Base-by-base conservation (phyloP, 1,284 basidiomycete genomes). In the Malassezia globosa region DNA sequence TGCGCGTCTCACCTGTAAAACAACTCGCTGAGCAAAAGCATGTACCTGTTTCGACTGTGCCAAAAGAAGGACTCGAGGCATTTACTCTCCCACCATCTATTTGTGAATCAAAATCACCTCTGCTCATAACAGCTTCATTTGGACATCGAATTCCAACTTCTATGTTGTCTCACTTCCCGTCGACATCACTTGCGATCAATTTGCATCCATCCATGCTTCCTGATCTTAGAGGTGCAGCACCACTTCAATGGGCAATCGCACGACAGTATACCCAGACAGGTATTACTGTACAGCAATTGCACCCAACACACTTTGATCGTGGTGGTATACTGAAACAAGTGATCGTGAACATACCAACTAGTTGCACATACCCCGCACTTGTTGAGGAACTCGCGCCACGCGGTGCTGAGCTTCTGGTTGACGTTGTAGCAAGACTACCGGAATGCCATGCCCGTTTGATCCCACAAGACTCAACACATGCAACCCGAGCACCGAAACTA, bases 131-230 rank as follows among this genome's bases (percentile, higher is more conserved):
- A 0, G 88, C 87, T 7, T 94, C 89, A 0, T 95, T 95, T 62
- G 90, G 90, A 0, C 82, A 87, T 44, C 84, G 95, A 54, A 78
- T 95, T 19, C 81, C 87, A 0, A 69, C 77, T 2, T 59, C 74
- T 0, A 74, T 88, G 37, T 79, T 94, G 3, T 64, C 76, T n/a
- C 73, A 76, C 23, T 94, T 94, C 61, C 74, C 73, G 0, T 39
- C 55, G 7, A 75, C 77, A 0, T 72, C 74, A 1, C 79, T 81
- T 43, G 75, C 82, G n/a, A 75, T 97, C 35, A 95, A 96, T 64
- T 80, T 96, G 4, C 92, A 97, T 64, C 89, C 90, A 0, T 92
- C 87, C 16, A 74, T 89, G 0, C 77, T 96, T 19, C 92, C 90
- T 0, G 73, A 77, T n/a, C 87, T 87, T 72, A 80, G 89, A 21